Percentiles rank a stretch among this genome's conserved stretches.
These are phyloP conservation scores for Neurospora sp. DNA, from an alignment of 495 filamentous ascomycete species.

Conservation along the genomic window DNA sequence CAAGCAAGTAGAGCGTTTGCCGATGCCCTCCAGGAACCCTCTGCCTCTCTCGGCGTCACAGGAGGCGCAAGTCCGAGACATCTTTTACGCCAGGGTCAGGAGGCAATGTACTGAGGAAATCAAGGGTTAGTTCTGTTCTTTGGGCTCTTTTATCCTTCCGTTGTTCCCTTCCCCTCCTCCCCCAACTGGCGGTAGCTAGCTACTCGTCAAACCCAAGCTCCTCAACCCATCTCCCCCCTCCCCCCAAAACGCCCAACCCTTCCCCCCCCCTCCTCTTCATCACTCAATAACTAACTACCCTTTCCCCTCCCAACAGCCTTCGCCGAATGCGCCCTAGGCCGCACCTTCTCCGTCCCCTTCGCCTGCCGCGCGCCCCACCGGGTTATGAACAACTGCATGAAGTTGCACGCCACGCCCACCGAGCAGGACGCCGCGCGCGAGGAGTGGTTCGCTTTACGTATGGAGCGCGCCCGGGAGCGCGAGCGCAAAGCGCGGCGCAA, in stretches of 20 bases:
- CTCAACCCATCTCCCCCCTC: not conserved
- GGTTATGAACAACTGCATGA: constrained; percentile 91
- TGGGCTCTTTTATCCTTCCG: too few species aligned
- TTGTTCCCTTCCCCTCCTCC: too few species aligned
- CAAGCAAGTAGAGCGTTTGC: constrained; percentile 19
- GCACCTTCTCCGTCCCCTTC: constrained; percentile 79
- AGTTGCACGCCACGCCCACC: constrained; percentile 66
- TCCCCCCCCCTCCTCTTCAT: too few species aligned
- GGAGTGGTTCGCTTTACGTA: constrained; percentile 77
- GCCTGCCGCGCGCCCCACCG: constrained; percentile 67
- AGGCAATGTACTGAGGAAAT: constrained; percentile 74
- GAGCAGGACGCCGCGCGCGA: constrained; percentile 84
- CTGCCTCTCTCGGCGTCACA: constrained; percentile 86
- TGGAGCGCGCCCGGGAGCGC: constrained; percentile 52
- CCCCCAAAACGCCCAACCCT: not conserved
- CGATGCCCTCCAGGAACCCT: constrained; percentile 66
- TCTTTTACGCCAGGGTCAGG: constrained; percentile 83
- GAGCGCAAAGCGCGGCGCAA: constrained; percentile 49
- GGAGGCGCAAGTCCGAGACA: constrained; percentile 79
- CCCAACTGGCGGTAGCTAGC: not conserved
- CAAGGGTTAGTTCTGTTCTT: constrained; percentile 47
- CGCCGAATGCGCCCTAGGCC: constrained; percentile 76
- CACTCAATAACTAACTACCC: too few species aligned
- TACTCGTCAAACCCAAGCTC: not conserved
- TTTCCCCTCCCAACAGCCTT: constrained; percentile 51